phyloP scores from a whole-genome alignment of 768 basidiomycete species.

The Dacryopinax spathularia region DNA sequence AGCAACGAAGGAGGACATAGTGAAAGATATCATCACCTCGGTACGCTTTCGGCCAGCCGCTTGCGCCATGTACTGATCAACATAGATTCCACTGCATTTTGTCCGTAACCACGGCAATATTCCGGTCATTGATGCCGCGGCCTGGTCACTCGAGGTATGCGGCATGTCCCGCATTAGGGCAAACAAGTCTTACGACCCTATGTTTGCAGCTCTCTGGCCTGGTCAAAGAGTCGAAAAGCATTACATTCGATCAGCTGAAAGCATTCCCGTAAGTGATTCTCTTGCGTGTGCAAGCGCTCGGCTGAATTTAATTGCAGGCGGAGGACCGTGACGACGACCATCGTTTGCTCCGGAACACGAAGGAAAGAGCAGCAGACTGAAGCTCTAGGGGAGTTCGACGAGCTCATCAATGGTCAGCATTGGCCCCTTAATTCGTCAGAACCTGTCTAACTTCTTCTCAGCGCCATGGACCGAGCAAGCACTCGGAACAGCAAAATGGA shows the following conservation, averaged over 20 bases:
- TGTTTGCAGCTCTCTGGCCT: slow-evolving; percentile 29
- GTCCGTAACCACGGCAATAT: slow-evolving; percentile 43
- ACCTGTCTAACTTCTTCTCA: neutral
- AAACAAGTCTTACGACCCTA: too few relatives aligned
- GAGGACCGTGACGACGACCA: slow-evolving; percentile 35
- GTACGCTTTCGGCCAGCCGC: neutral
- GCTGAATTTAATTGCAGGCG: slow-evolving; percentile 19
- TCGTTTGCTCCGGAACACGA: slow-evolving; percentile 42
- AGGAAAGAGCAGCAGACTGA: slow-evolving; percentile 38
- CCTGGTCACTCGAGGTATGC: slow-evolving; percentile 31
- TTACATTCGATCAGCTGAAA: slow-evolving; percentile 36
- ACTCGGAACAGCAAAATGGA: slow-evolving; percentile 30
- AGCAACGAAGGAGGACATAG: slow-evolving; percentile 31
- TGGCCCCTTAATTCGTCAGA: neutral
- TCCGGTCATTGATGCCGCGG: slow-evolving; percentile 35
- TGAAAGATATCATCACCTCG: slow-evolving; percentile 32
- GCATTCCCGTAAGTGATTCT: slow-evolving; percentile 32
- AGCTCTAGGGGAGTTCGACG: slow-evolving; percentile 43
- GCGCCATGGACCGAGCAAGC: slow-evolving; percentile 18
- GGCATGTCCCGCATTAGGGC: too few relatives aligned
- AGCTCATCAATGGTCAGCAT: slow-evolving; percentile 35
- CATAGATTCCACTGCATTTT: slow-evolving; percentile 17
- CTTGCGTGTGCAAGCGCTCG: neutral
- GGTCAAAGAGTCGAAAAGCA: slow-evolving; percentile 32
- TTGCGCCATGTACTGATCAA: neutral